Evolutionary conservation across 2,329 filamentous ascomycete species (phyloP).

Genomic region (Diaporthe sp.): DNA sequence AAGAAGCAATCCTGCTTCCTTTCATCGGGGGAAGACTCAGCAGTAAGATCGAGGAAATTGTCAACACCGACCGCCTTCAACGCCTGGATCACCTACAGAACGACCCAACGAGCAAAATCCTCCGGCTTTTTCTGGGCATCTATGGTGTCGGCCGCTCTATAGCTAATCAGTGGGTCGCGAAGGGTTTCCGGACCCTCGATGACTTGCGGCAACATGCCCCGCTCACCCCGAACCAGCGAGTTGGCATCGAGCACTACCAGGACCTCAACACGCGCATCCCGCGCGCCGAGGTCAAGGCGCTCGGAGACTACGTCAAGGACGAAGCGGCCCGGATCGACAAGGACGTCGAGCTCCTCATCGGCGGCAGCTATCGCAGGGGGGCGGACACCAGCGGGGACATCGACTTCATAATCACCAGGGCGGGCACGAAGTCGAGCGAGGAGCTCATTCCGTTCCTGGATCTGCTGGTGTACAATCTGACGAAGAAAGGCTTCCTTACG

Average conservation of each 20-base stretch:
- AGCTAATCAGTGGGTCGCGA: slow-evolving; percentile 81
- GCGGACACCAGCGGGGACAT: slow-evolving; percentile 83
- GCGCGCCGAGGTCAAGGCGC: slow-evolving; percentile 78
- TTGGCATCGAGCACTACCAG: slow-evolving; percentile 84
- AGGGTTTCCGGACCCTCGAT: slow-evolving; percentile 80
- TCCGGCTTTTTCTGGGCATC: slow-evolving; percentile 81
- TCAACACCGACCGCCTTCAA: slow-evolving; percentile 77
- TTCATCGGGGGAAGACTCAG: slow-evolving; percentile 82
- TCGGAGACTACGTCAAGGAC: slow-evolving; percentile 75
- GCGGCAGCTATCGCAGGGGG: slow-evolving; percentile 89
- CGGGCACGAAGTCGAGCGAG: slow-evolving; percentile 64
- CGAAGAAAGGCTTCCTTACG: slow-evolving; percentile 75
- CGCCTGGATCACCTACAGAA: slow-evolving; percentile 78
- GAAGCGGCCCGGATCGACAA: slow-evolving; percentile 73
- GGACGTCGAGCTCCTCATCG: slow-evolving; percentile 78
- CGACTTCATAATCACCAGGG: slow-evolving; percentile 85
- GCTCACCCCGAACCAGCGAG: slow-evolving; percentile 77
- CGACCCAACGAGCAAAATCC: slow-evolving; percentile 74
- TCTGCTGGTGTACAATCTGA: slow-evolving; percentile 73
- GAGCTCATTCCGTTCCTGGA: slow-evolving; percentile 75
- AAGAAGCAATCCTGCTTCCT: slow-evolving; percentile 77
- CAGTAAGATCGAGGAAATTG: slow-evolving; percentile 91
- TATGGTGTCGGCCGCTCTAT: slow-evolving; percentile 82
- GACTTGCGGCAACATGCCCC: slow-evolving; percentile 75
- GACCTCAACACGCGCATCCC: slow-evolving; percentile 87